Evolutionary conservation across 2,329 filamentous ascomycete genomes (phyloP), one percentile per base, ranked within the genome.

Genomic region (Penicillium brevicompactum): DNA sequence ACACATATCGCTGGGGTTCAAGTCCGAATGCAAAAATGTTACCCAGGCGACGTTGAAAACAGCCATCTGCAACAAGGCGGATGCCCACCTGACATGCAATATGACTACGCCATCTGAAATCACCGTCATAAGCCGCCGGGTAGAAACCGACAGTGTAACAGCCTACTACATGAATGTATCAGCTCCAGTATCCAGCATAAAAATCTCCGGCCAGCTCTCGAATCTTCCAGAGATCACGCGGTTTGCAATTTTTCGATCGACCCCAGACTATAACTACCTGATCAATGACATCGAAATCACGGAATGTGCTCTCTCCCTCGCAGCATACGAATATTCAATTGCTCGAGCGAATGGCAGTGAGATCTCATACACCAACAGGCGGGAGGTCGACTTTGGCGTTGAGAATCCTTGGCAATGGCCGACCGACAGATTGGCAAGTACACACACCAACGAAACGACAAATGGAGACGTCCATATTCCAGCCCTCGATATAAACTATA

Each of bases 1-100:
- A 46, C 58, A 60, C 16, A 44, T 56, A 38, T 56, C 58, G 32
- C 56, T 60, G 21, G 58, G 58, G 41, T 60, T 58, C 53, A 60
- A 49, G 21, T 7, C 46, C 30, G 27, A 49, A 40, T 60, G 58
- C 41, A 52, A 34, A 16, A 52, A 60, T 30, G 58, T 58, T 44
- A 60, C 58, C 18, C 47, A 60, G 46, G 53, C 42, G 18, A 60
- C 53, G 40, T 38, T 60, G 32, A 50, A 56, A 40, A 18, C 53
- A n/a, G 53, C 50, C 27, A 47, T 27, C 41, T 58, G 56, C 43
- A 40, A 50, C 1, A 24, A n/a, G 2, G n/a, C 32, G 1, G 9
- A 45, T 44, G 9, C 22, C 16, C 38, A 40, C 14, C 30, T 16
- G 13, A 13, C 42, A 51, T 57, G 58, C 48, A 58, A 56, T 47